Evolutionary conservation across 352 stramenopile genomes (phyloP).

Genomic region (Globisporangium acanthophoron): DNA sequence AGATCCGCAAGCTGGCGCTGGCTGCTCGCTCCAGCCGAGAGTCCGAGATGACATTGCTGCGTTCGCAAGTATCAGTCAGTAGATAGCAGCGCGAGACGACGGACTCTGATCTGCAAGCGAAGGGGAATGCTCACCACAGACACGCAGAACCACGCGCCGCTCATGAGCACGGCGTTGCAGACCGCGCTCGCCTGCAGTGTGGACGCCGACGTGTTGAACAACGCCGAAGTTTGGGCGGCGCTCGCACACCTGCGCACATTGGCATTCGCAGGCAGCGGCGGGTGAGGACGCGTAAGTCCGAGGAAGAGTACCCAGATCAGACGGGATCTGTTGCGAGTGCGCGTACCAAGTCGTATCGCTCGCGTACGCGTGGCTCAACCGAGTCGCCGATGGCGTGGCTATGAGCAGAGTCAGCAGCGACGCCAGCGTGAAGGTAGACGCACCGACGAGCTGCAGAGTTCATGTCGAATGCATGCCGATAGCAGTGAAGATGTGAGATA

Average conservation of each 20-base stretch:
- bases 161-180: constrained; percentile 36
- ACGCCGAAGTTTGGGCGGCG: constrained; percentile 4
- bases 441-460: constrained; percentile 25
- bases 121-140: constrained; percentile 27
- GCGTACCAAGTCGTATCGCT: constrained; percentile 27
- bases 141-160: constrained; percentile 45
- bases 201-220: constrained; percentile 18
- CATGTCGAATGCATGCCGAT: background rate
- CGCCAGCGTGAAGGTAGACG: constrained; percentile 17
- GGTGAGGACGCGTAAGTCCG: background rate
- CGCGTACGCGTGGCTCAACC: constrained; percentile 33
- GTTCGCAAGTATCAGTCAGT: background rate
- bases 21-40: constrained; percentile 14
- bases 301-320: background rate
- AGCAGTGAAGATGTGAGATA: background rate
- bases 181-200: constrained; percentile 28
- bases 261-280: background rate
- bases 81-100: no score
- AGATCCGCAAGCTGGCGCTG: constrained; percentile 6
- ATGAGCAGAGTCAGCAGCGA: constrained; percentile 39
- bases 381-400: constrained; percentile 34
- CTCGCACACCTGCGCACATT: background rate
- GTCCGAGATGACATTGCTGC: constrained; percentile 23
- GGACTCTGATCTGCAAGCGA: background rate
- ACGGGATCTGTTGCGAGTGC: background rate